A percentile compares a stretch with the other conserved stretches of the same genome.
phyloP scores from a whole-genome alignment of 1,284 basidiomycete species.

The Lentinula novae-zelandiae region DNA sequence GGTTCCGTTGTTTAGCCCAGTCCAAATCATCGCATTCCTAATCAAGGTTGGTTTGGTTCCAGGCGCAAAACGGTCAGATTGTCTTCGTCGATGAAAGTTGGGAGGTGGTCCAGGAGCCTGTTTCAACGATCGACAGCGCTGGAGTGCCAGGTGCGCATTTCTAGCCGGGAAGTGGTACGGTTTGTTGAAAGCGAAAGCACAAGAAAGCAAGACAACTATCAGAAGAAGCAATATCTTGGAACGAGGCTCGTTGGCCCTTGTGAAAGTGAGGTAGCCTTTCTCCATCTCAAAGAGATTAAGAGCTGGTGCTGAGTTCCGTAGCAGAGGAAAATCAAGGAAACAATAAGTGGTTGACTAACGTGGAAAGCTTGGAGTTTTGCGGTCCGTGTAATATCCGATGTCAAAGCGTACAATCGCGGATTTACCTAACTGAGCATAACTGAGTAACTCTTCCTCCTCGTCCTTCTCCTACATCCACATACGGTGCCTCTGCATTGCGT shows the following conservation, averaged over 20 bases:
- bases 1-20: constrained; percentile 13
- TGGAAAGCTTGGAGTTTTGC: background rate
- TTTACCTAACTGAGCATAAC: background rate
- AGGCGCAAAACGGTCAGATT: constrained; percentile 57
- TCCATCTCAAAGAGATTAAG: background rate
- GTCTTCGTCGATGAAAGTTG: constrained; percentile 8
- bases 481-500: too few relatives aligned
- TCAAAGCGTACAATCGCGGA: background rate
- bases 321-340: too few relatives aligned
- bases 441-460: too few relatives aligned
- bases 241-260: background rate
- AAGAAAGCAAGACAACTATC: background rate
- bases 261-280: background rate
- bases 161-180: background rate
- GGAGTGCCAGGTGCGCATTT: background rate
- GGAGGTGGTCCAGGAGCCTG: constrained; percentile 8
- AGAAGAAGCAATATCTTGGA: background rate
- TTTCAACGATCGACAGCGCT: constrained; percentile 9
- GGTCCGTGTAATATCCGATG: background rate
- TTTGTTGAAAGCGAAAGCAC: background rate
- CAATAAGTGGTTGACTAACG: too few relatives aligned
- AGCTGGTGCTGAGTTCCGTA: background rate
- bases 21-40: constrained; percentile 32
- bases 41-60: constrained; percentile 60
- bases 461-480: too few relatives aligned